Base-by-base conservation (phyloP, 2,329 filamentous ascomycete species). In the Aspergillus sp. region DNA sequence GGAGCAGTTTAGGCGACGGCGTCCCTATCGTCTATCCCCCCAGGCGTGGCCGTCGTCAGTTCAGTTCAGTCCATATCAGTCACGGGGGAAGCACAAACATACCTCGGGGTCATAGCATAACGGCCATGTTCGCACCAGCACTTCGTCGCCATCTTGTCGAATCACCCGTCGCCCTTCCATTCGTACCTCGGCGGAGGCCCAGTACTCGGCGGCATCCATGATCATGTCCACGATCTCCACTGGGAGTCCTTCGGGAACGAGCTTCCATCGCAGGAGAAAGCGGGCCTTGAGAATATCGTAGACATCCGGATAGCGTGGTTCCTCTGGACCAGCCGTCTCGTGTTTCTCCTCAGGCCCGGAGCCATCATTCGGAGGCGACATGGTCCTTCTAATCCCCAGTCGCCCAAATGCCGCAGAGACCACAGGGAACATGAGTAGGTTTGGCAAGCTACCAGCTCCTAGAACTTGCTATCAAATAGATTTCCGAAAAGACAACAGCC, bases 201-300 rank as follows among this genome's bases (percentile, higher is more conserved):
- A 70, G 47, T 70, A 70, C 47, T 70, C 72, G 1, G 71, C 72
- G 23, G 60, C 61, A 54, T 74, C 72, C 31, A 74, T 50, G 40
- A 74, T 73, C 55, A 71, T 57, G 61, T 74, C 72, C 21, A 73
- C 60, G 29, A 74, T 60, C 46, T 74, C 72, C n/a, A 57, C 52
- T 0, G 72, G 72, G 1, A 74, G 53, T 9, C 62, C 57, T 16
- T 54, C 57, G 4, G 47, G 34, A 6, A 58, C 31, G 42, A 58
- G 49, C 53, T 64, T 69, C 63, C 64, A 66, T 42, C 60, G 62
- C 20, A 74, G 53, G 0, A 73, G 29, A 55, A 64, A 56, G 23
- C 69, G 64, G 2, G 68, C 64, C 48, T 67, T 62, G 16, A 71
- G 57, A 9, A 71, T 71, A 47, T 74, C 70, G 42, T 54, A 60